Conservation (phyloP, 345 rosid genomes). For the Eutrema yunnanense region DNA sequence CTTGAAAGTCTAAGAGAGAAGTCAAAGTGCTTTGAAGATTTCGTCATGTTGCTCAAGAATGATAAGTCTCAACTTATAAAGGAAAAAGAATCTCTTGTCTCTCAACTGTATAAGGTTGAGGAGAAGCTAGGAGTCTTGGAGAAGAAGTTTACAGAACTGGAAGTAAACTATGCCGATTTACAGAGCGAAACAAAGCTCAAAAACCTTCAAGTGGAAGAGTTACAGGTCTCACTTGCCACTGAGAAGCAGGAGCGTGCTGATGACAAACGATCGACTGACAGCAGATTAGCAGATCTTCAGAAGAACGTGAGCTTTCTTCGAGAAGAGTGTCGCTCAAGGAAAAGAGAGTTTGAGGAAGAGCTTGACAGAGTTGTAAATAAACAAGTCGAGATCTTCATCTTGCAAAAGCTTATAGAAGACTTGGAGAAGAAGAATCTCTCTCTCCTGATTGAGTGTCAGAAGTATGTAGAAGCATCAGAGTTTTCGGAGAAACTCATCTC, state of each 20-base stretch:
- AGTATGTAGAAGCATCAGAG: conserved; percentile 64
- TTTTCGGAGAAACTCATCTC: conserved; percentile 60
- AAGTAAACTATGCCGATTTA: conserved; percentile 46
- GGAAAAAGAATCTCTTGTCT: conserved; percentile 51
- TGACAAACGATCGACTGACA: conserved; percentile 53
- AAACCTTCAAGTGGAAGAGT: conserved; percentile 46
- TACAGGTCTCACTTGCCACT: conserved; percentile 46
- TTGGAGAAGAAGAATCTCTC: conserved; percentile 63
- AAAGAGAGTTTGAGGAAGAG: conserved; percentile 84
- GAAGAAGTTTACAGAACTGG: conserved; percentile 58
- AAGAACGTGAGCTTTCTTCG: conserved; percentile 54
- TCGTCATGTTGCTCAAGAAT: conserved; percentile 51
- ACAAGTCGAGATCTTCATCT: conserved; percentile 70
- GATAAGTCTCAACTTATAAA: conserved; percentile 59
- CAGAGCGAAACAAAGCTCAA: conserved; percentile 58
- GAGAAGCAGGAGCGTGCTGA: conserved; percentile 56
- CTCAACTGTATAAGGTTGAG: conserved; percentile 52
- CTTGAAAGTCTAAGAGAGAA: conserved; percentile 61
- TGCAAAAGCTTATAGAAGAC: conserved; percentile 69
- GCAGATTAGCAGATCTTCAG: conserved; percentile 63
- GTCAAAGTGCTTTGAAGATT: conserved; percentile 69
- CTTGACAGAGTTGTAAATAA: conserved; percentile 79
- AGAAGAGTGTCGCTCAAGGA: conserved; percentile 60
- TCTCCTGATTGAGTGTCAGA: conserved; percentile 65
- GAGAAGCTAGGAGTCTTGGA: conserved; percentile 58